Evolutionary conservation across 1,139 yeast genomes (phyloP).

Genomic region (Zygosaccharomyces sapae): DNA sequence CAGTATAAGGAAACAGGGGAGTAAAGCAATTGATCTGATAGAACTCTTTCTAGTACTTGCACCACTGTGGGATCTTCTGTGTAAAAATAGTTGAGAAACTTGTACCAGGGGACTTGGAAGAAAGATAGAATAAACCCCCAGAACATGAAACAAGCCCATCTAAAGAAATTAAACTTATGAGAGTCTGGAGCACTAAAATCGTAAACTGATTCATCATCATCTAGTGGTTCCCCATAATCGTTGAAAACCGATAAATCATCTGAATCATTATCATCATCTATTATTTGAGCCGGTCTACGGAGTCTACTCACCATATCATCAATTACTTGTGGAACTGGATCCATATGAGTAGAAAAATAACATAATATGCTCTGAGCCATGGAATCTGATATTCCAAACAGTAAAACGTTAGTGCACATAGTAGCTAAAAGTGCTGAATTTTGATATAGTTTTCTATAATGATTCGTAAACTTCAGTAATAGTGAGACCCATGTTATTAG

Average conservation of each 20-base stretch:
- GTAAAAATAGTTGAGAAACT: conserved; percentile 69
- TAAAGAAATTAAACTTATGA: conserved; percentile 53
- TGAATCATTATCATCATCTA: conserved; percentile 13
- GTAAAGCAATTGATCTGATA: conserved; percentile 84
- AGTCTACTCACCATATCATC: conserved; percentile 23
- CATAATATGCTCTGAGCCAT: conserved; percentile 58
- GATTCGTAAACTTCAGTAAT: conserved; percentile 49
- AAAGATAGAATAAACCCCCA: conserved; percentile 88
- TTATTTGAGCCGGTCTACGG: background rate
- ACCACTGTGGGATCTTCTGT: conserved; percentile 77
- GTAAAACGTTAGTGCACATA: conserved; percentile 72
- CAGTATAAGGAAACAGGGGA: conserved; percentile 80
- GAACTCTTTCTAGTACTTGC: conserved; percentile 77
- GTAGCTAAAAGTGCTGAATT: conserved; percentile 69
- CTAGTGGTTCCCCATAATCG: conserved; percentile 26
- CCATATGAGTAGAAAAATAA: conserved; percentile 20
- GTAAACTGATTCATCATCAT: conserved; percentile 7
- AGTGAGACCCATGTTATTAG: conserved; percentile 47
- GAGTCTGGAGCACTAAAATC: conserved; percentile 31
- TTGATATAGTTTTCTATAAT: conserved; percentile 60
- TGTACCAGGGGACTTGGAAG: conserved; percentile 86
- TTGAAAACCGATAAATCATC: conserved; percentile 29
- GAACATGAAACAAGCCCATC: conserved; percentile 74
- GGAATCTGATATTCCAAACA: conserved; percentile 86
- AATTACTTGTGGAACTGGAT: conserved; percentile 36